Evolutionary conservation across 192 early-diverging fungal species (phyloP), one percentile per base, ranked within the genome.

Genomic region (Coemansia sp.): DNA sequence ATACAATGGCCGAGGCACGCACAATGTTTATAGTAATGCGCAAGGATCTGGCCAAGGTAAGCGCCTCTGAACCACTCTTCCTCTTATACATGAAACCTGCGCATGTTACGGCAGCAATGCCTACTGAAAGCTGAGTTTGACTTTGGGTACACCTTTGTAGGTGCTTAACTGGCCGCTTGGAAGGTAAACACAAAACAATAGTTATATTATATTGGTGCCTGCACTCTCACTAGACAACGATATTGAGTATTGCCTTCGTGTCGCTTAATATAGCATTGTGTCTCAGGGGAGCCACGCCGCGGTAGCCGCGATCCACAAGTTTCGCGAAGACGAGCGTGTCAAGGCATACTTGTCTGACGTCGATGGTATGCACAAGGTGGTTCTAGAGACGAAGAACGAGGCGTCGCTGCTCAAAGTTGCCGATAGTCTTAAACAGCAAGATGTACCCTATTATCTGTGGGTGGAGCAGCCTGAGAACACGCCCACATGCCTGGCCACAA

Each of bases 21-120:
- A 91, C 89, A 29, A 90, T 94, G 86, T 94, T 89, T 63, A 87
- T 94, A 65, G 88, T 93, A 44, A 85, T 94, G 64, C 84, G 93
- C 34, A 91, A 91, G 69, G 93, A 94, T 66, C 79, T 94, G 6
- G 77, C 84, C 45, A 91, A 92, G 84, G 91, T 90, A 78, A 40
- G 10, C 16, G 17, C 33, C 14, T 41, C 17, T 53, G 21, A 11
- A 24, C 39, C 64, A 61, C 56, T 53, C 36, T 14, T 7, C 50
- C 19, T 24, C 9, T 10, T 11, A 29, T 8, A 21, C 19, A 48
- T 7, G n/a, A 21, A n/a, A 24, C 19, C 46, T 19, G 46, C 19
- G 8, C 46, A n/a, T 3, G 8, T n/a, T 48, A 19, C 21, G 19
- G 31, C 6, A 34, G 13, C 31, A 14, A 57, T 34, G 6, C 29